phyloP scores from a whole-genome alignment of 148 eudicot genomes.

The Linanthus parryae region DNA sequence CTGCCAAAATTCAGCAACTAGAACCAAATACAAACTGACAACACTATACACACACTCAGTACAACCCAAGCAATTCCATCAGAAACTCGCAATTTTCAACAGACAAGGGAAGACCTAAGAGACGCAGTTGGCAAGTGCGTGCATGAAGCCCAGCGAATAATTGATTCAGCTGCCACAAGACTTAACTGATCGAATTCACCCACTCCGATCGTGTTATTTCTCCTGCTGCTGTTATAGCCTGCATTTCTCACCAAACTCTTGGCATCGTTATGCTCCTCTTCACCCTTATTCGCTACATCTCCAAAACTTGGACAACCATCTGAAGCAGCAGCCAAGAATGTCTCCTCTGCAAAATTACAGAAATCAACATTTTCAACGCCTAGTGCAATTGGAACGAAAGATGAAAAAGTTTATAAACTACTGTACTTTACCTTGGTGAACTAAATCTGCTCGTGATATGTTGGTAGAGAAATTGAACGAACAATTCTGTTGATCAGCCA shows the following conservation, averaged over 20 bases:
- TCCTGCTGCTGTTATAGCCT: conserved; percentile 59
- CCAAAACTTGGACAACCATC: conserved; percentile 21
- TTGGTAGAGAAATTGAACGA: conserved; percentile 20
- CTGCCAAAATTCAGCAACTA: no score
- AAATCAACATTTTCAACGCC: not conserved
- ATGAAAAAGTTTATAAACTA: not conserved
- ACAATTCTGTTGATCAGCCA: conserved; percentile 26
- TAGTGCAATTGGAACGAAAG: not conserved
- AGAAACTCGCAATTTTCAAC: no score
- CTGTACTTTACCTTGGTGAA: conserved; percentile 20
- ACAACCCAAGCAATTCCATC: no score
- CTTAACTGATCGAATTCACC: conserved; percentile 78
- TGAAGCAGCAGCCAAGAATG: conserved; percentile 15
- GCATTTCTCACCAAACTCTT: conserved; percentile 28
- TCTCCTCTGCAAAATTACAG: not conserved
- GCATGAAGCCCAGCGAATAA: conserved; percentile 94
- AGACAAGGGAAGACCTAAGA: conserved; percentile 74
- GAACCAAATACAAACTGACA: no score
- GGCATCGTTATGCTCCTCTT: conserved; percentile 26
- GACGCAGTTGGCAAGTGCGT: conserved; percentile 65
- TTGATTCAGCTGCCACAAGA: conserved; percentile 57
- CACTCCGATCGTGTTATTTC: conserved; percentile 81
- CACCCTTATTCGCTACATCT: conserved; percentile 15
- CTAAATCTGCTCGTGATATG: conserved; percentile 7
- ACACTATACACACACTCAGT: no score